Base-by-base conservation (phyloP, 164 flowering plant genomes). In the Tetracentron sinense region DNA sequence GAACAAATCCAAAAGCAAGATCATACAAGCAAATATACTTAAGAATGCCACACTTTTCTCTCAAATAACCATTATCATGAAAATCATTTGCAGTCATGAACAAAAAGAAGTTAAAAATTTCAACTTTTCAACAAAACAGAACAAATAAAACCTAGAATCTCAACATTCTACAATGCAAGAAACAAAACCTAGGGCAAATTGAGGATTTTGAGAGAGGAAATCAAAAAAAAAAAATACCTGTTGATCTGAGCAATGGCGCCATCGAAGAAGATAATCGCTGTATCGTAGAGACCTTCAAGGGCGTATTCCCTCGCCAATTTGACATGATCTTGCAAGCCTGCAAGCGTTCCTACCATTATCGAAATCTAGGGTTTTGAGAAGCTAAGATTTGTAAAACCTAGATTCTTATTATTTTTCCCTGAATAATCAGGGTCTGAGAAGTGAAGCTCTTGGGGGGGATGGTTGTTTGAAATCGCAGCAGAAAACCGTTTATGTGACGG, bases 181-280 rank as follows among this genome's bases (percentile, higher is more conserved):
- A 53, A 42, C 27, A 38, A 61, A 0, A 5, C 3, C 3, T 7
- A 56, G 50, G 44, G 26, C 7, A 50, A 31, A 49, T 3, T 44
- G 51, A n/a, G 42, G 28, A 67, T 38, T 14, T 26, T 7, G 30
- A 60, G 35, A 48, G 33, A 59, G 8, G 60, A 27, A 4, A 12
- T 26, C 65, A 38, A 65, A 15, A 10, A 38, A 65, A 15, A 10
- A 20, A 57, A 16, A 38, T 81, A 95, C 99, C 87, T 92, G 85
- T 95, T 92, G 84, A 95, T 88, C 83, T 95, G 97, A 61, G 99
- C 97, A 74, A 95, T 79, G 75, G 92, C 96, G 62, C 97, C 99
- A 69, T 95, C 99, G 71, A 95, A 95, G 91, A 92, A 95, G 83
- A 92, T 92, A 31, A 95, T 69, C 10, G 99, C 78, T 28, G 99